A percentile compares a stretch with the other conserved stretches of the same genome.
These are phyloP conservation scores for Claviceps sp. DNA, from an alignment of 2,329 filamentous ascomycete species.

Conservation along the genomic window DNA sequence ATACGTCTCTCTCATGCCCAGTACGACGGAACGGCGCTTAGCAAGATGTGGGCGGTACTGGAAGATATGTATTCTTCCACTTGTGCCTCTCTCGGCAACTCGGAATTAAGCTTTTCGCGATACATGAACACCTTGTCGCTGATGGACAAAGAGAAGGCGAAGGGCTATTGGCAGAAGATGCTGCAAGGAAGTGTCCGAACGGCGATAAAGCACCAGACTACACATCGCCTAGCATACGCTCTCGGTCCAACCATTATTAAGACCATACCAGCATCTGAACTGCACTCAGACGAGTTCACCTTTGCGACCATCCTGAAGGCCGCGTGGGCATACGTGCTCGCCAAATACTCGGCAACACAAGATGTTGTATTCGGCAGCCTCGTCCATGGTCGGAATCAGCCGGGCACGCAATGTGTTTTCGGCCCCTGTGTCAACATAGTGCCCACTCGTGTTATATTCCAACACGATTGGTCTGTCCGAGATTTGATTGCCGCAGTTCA, in stretches of 20 bases:
- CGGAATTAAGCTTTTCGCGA: not conserved
- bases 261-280: not conserved
- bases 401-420: slow-evolving; percentile 1
- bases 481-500: not conserved
- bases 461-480: not conserved
- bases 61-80: not conserved
- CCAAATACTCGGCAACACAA: not conserved
- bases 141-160: not conserved
- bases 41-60: slow-evolving; percentile 1
- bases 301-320: slow-evolving; percentile 1
- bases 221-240: not conserved
- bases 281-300: not conserved
- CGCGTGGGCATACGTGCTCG: slow-evolving; percentile 1
- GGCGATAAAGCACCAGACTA: not conserved
- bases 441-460: not conserved
- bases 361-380: slow-evolving; percentile 4
- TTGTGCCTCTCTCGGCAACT: too few species aligned
- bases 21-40: slow-evolving; percentile 3
- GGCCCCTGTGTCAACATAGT: slow-evolving; percentile 2
- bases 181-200: slow-evolving; percentile 1
- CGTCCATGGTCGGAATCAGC: slow-evolving; percentile 2
- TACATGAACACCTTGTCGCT: not conserved
- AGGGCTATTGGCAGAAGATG: not conserved
- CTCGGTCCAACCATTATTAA: slow-evolving; percentile 1
- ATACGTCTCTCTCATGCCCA: slow-evolving; percentile 3